phyloP scores from a whole-genome alignment of 2,329 filamentous ascomycete species.

The Penicillium fuscoglaucum region DNA sequence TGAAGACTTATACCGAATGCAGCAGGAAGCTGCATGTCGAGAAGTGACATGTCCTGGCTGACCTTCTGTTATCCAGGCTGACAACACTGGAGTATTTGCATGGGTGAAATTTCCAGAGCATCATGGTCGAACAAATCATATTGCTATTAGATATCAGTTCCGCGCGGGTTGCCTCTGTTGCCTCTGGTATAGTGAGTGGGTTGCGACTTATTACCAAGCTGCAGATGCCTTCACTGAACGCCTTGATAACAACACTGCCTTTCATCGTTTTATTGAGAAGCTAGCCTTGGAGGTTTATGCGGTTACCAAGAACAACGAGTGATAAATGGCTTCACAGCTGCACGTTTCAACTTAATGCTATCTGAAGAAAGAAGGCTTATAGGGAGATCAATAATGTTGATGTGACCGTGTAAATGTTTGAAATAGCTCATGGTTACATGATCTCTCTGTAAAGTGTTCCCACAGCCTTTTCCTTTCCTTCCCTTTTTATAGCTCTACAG shows the following conservation, averaged over 20 bases:
- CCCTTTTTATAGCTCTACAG: neutral
- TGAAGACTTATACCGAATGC: conserved; percentile 34
- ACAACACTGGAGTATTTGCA: too few relatives aligned
- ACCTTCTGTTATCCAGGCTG: too few relatives aligned
- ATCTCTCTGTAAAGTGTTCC: neutral
- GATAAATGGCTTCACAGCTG: neutral
- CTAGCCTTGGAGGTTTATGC: neutral
- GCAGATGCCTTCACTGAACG: neutral
- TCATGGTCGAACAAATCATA: too few relatives aligned
- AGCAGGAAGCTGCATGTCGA: conserved; percentile 46
- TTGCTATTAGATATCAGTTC: too few relatives aligned
- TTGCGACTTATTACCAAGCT: neutral
- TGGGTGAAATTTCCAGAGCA: too few relatives aligned
- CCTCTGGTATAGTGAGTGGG: neutral
- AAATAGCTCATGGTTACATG: neutral
- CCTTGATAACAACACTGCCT: neutral
- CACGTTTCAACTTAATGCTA: neutral
- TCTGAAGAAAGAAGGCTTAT: neutral
- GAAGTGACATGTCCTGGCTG: conserved; percentile 46
- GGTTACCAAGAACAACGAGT: neutral
- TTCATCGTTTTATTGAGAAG: neutral
- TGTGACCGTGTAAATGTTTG: neutral
- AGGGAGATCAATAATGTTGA: neutral
- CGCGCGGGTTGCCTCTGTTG: neutral
- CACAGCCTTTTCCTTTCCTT: neutral